A percentile compares a stretch with the other conserved stretches of the same genome.
These are phyloP conservation scores for Plantago elongata DNA, from an alignment of 257 asterid genomes.

Conservation along the genomic window DNA sequence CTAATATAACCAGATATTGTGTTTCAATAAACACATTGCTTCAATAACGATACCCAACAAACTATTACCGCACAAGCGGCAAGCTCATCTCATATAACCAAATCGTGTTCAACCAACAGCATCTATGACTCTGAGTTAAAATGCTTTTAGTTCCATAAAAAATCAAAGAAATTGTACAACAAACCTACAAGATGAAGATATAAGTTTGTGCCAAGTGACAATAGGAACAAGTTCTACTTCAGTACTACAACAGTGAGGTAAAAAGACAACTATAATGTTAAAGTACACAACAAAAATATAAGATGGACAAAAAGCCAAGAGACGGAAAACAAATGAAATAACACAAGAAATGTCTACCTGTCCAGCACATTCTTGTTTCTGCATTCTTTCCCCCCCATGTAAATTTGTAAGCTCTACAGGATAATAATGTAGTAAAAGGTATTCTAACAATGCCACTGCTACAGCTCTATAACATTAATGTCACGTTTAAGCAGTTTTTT, in stretches of 20 bases:
- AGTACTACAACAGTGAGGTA: background rate
- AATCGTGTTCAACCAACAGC: no score
- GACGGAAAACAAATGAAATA: conserved; percentile 14
- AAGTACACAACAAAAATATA: background rate
- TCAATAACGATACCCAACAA: no score
- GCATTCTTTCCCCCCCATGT: conserved; percentile 22
- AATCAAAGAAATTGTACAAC: background rate
- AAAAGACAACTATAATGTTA: background rate
- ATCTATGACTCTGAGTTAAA: no score
- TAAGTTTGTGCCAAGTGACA: no score
- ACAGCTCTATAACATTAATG: conserved; percentile 5
- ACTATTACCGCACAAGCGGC: no score
- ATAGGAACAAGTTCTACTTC: background rate
- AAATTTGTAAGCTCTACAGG: conserved; percentile 29
- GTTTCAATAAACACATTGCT: no score
- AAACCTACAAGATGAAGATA: no score
- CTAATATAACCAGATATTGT: no score
- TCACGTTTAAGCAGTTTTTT: conserved; percentile 59
- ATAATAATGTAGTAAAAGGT: conserved; percentile 19
- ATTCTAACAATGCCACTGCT: conserved; percentile 9
- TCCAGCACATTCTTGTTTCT: conserved; percentile 16
- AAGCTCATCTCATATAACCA: no score
- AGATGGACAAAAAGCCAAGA: conserved; percentile 12
- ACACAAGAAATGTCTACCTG: conserved; percentile 5
- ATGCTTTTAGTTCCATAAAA: background rate